Evolutionary conservation across 371 early-diverging fungal genomes (phyloP), one percentile per base, ranked within the genome.

Genomic region (Mucor indicus): DNA sequence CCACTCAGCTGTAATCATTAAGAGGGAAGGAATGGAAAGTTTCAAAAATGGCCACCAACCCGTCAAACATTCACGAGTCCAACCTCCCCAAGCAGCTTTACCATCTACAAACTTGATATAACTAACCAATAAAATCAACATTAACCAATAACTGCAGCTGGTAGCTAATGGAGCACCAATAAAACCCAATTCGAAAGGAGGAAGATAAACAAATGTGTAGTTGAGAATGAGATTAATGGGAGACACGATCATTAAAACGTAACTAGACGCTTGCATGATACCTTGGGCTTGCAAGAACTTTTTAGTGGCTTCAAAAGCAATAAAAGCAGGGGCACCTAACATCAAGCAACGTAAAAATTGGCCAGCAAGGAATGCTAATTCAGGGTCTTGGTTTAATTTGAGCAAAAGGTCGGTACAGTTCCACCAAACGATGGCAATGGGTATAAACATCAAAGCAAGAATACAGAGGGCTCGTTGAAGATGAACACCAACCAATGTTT

Each of bases 261-360:
- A 74, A 25, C 90, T 84, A 15, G 77, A 71, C 0, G 91, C 91
- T 31, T 81, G 74, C 89, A 91, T 89, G 56, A 86, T 78, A 21
- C 85, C 89, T 72, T 93, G 95, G 0, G 89, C 87, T 56, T 92
- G 91, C 39, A 93, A 65, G 45, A 70, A 92, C 38, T 88, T 80
- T 55, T 87, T 88, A 31, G 86, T 52, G 48, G 88, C 87, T 50
- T 93, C 91, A 65, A 88, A 85, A 8, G 75, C 75, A 59, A 92
- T 66, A 62, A 75, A 83, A 0, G 93, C 87, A 23, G 87, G 80
- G 4, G 84, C 79, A 7, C 90, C 88, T 6, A 81, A 64, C 39
- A 93, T 60, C 31, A 87, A 74, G 20, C 70, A 82, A 3, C 77
- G 63, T 16, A 88, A 64, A 57, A 83, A 94, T 11, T 60, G 37